Evolutionary conservation across 805 yeast species (phyloP), one percentile per base, ranked within the genome.

Genomic region (Phaffomyces thermotolerans): DNA sequence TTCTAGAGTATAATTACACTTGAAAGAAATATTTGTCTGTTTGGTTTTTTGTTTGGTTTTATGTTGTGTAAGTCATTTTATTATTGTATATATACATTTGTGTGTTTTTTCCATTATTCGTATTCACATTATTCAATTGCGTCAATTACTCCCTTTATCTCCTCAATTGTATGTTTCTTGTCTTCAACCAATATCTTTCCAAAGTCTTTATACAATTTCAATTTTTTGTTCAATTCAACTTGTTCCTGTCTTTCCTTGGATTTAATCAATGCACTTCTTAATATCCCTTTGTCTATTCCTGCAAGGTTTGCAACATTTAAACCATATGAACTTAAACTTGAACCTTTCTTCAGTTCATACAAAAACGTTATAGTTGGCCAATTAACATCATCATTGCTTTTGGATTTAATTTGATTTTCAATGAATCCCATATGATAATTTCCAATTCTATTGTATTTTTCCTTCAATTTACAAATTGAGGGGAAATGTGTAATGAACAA

Each of bases 271-370:
- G 99, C 96, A 91, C 87, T 86, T 46, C 77, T 73, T 42, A 93
- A 79, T 41, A 93, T 91, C 56, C 88, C 86, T 23, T 71, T 69
- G 3, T 97, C 97, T 60, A 93, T 93, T 52, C 84, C 81, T 12
- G 93, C 98, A 27, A 91, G 76, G 64, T 91, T 97, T 0, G 99
- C 98, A 37, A 93, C 99, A 59, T 93, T 95, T 41, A 93, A 86
- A 55, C 99, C 99, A 68, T 93, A 93, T 0, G 97, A 89, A 62
- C 87, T 91, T 57, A 84, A 95, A 3, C 95, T 81, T 35, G 88
- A 76, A 4, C 99, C 99, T 2, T 84, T 84, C 48, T 85, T 96
- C 15, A 93, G 95, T 56, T 81, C 84, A 66, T 93, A 93, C 53
- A 93, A 68, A 46, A 93, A 72, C 0, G 98, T 89, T 46, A 93